Evolutionary conservation across 345 rosid species (phyloP).

Genomic region (Excoecaria cochinchinensis): DNA sequence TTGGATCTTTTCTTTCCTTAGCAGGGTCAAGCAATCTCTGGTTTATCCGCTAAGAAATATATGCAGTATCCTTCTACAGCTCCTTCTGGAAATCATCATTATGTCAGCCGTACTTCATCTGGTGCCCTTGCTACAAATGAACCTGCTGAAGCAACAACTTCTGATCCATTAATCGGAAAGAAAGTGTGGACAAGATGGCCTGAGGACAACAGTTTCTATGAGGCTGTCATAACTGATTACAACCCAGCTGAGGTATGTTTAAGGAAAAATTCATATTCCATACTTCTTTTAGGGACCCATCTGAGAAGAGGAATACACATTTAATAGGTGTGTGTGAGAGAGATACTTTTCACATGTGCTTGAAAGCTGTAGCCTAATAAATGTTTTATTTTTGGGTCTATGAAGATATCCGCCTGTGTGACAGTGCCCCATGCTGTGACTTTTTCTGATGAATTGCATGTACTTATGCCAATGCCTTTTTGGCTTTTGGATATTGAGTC

Average conservation of each 20-base stretch:
- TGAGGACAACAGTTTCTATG: slow-evolving; percentile 83
- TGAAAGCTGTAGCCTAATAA: background rate
- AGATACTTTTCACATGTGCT: too few relatives aligned
- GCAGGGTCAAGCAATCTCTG: slow-evolving; percentile 42
- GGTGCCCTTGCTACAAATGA: slow-evolving; percentile 52
- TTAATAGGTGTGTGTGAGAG: too few relatives aligned
- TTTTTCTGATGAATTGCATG: too few relatives aligned
- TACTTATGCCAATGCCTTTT: background rate
- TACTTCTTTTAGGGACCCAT: background rate
- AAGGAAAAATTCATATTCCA: background rate
- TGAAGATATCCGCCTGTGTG: background rate
- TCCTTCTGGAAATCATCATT: slow-evolving; percentile 54
- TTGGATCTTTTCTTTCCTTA: slow-evolving; percentile 11
- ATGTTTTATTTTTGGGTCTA: background rate
- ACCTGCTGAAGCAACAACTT: slow-evolving; percentile 43
- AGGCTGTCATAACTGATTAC: slow-evolving; percentile 86
- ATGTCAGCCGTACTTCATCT: slow-evolving; percentile 44
- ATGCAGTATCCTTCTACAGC: slow-evolving; percentile 61
- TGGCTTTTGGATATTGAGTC: background rate
- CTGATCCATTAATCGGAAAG: slow-evolving; percentile 63
- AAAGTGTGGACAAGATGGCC: slow-evolving; percentile 99
- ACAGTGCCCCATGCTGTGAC: background rate
- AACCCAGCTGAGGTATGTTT: slow-evolving; percentile 63
- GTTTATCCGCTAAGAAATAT: slow-evolving; percentile 40
- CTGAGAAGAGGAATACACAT: background rate